These are phyloP conservation scores for Fraxinus pennsylvanica DNA, from an alignment of 257 asterid genomes.

Conservation along the genomic window DNA sequence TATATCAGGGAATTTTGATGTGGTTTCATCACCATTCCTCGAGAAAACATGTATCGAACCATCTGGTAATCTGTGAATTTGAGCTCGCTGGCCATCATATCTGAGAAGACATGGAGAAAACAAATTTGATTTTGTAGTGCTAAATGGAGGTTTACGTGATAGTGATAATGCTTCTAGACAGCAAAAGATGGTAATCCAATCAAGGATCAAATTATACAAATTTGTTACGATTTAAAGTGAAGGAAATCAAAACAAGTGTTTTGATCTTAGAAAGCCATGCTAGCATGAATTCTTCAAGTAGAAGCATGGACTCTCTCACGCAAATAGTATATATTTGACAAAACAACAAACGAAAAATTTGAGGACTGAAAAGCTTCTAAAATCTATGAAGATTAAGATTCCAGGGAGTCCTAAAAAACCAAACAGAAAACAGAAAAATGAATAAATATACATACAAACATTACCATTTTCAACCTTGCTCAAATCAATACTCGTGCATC, in stretches of 20 bases:
- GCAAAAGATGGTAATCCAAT: not conserved
- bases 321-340: conserved; percentile 3
- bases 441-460: conserved; percentile 1
- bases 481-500: not conserved
- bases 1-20: conserved; percentile 80
- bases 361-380: conserved; percentile 2
- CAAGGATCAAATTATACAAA: conserved; percentile 1
- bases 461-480: conserved; percentile 2
- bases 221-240: not conserved
- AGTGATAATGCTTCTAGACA: not conserved
- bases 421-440: not conserved
- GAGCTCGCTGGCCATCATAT: conserved; percentile 97
- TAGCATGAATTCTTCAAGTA: conserved; percentile 13
- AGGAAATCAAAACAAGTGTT: conserved; percentile 5
- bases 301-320: conserved; percentile 9
- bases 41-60: conserved; percentile 79
- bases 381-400: not conserved
- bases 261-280: conserved; percentile 2
- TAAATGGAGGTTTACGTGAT: conserved; percentile 10
- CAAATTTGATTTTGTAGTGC: conserved; percentile 14
- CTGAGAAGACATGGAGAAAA: conserved; percentile 43
- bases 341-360: not conserved
- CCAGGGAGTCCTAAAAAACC: not conserved
- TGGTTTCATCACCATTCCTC: conserved; percentile 88
- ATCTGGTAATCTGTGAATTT: conserved; percentile 69